Evolutionary conservation across 1,284 basidiomycete species (phyloP).

Genomic region (Ceratobasidium sp.): DNA sequence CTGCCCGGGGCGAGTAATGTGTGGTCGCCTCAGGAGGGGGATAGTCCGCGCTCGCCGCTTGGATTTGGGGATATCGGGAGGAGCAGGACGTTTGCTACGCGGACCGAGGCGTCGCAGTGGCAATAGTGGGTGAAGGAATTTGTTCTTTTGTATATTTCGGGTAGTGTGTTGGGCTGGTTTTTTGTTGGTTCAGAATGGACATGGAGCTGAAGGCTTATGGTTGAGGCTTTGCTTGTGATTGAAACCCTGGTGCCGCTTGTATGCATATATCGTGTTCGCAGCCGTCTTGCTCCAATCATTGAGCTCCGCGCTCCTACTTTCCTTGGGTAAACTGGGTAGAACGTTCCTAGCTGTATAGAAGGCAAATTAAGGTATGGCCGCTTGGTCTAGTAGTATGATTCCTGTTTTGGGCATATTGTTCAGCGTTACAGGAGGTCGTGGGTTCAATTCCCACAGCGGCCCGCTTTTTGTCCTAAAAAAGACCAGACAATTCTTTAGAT

Average conservation of each 20-base stretch:
- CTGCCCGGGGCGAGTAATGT: slow-evolving; percentile 7
- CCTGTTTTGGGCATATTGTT: slow-evolving; percentile 41
- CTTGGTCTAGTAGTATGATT: slow-evolving; percentile 48
- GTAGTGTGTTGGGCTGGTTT: not conserved
- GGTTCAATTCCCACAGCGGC: slow-evolving; percentile 47
- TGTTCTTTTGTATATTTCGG: not conserved
- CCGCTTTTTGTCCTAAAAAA: slow-evolving; percentile 2
- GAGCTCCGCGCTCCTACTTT: too few species aligned
- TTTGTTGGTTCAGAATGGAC: not conserved
- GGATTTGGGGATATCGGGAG: slow-evolving; percentile 27
- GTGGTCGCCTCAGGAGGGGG: slow-evolving; percentile 30
- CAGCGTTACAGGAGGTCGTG: slow-evolving; percentile 44
- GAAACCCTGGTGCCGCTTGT: too few species aligned
- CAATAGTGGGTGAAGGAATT: not conserved
- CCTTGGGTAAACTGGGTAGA: too few species aligned
- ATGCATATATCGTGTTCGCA: too few species aligned
- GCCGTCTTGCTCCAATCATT: too few species aligned
- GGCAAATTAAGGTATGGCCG: slow-evolving; percentile 7
- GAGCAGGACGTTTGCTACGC: slow-evolving; percentile 14
- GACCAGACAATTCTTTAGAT: too few species aligned
- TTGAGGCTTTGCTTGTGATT: too few species aligned
- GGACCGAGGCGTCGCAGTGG: slow-evolving; percentile 19
- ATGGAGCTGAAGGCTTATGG: too few species aligned
- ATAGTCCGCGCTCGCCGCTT: not conserved
- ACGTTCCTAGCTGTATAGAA: too few species aligned